Conservation (phyloP, 345 rosid species). For the Linum tenue region DNA sequence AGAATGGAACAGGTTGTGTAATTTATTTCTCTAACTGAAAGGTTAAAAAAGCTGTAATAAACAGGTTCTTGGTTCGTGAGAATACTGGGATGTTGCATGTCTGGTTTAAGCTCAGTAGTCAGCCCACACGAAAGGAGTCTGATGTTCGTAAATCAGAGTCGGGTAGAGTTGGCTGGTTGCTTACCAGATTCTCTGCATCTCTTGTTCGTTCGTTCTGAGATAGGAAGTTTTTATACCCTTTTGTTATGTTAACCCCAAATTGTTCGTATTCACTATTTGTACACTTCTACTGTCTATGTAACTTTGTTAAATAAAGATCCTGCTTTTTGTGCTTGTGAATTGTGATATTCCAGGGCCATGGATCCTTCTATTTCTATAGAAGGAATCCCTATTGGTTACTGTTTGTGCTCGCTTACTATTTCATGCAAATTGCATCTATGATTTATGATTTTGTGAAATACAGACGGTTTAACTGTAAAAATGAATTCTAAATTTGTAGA, state of each 20-base stretch:
- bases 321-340: too few species aligned
- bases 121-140: background rate
- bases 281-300: background rate
- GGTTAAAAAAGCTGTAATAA: background rate
- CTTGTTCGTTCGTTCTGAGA: background rate
- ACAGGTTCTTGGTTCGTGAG: constrained; percentile 5
- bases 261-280: too few species aligned
- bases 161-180: too few species aligned
- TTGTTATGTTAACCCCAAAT: background rate
- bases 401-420: too few species aligned
- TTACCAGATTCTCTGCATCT: background rate
- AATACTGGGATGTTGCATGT: background rate
- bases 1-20: constrained; percentile 9
- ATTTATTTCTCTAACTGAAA: constrained; percentile 20
- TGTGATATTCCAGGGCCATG: too few species aligned
- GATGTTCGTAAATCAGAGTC: too few species aligned
- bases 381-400: too few species aligned
- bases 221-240: background rate
- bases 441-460: too few species aligned
- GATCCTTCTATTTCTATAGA: too few species aligned
- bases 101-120: background rate
- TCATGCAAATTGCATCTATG: too few species aligned
- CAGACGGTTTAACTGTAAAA: too few species aligned
- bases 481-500: too few species aligned
- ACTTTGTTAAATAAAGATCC: background rate